These are phyloP conservation scores for Paraglomus brasilianum DNA, from an alignment of 192 early-diverging fungal species.

Conservation along the genomic window DNA sequence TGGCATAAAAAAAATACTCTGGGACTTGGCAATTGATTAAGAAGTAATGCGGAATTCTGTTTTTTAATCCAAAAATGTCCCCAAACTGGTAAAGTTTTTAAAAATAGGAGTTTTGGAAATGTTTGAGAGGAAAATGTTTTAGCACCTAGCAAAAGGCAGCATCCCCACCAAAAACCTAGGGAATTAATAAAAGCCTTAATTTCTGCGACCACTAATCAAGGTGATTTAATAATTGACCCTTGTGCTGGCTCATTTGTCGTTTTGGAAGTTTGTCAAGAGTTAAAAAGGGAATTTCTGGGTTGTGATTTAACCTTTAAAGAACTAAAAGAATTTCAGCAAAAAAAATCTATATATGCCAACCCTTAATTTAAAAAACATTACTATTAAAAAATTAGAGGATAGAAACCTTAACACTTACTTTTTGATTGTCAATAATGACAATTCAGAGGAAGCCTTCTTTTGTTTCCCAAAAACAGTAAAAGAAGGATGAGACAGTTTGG, in stretches of 20 bases:
- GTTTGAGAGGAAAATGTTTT: slow-evolving; percentile 2
- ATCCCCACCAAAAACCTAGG: slow-evolving; percentile 8
- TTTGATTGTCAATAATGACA: slow-evolving; percentile 8
- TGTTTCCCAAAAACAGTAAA: slow-evolving; percentile 15
- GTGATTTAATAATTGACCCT: slow-evolving; percentile 16
- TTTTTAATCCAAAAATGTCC: slow-evolving; percentile 18
- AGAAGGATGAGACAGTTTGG: slow-evolving; percentile 4
- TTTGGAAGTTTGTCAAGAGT: slow-evolving; percentile 10
- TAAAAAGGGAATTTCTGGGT: neutral
- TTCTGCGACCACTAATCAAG: neutral
- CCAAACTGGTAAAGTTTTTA: neutral
- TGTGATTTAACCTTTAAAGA: slow-evolving; percentile 17
- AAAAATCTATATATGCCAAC: neutral
- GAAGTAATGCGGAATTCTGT: slow-evolving; percentile 27
- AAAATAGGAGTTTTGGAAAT: neutral
- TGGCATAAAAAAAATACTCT: slow-evolving; percentile 21
- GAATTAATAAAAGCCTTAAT: slow-evolving; percentile 5
- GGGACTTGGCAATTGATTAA: slow-evolving; percentile 5
- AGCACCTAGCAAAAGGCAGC: neutral
- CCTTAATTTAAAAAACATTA: neutral
- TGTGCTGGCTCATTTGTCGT: slow-evolving; percentile 11
- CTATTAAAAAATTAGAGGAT: neutral
- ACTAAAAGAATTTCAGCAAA: neutral
- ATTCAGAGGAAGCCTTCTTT: neutral
- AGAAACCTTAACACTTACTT: neutral